Evolutionary conservation across 352 stramenopile genomes (phyloP), one percentile per base, ranked within the genome.

Genomic region (Phytophthora melonis): DNA sequence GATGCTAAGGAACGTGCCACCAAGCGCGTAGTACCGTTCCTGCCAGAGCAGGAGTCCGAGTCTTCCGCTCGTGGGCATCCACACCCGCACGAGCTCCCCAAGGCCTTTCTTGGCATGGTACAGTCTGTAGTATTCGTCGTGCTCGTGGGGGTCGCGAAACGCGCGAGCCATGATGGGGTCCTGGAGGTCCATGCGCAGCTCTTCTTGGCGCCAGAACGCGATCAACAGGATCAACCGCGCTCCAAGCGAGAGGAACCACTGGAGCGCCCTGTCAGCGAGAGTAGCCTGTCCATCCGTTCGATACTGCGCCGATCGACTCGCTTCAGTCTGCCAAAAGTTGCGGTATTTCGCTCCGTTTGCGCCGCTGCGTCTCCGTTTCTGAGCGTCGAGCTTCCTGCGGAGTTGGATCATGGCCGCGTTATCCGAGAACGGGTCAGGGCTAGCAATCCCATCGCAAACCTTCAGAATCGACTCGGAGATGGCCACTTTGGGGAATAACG

Each of bases 1-100:
- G 10, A 68, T 30, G 30, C 69, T 75, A 7, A 75, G 11, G 2
- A 82, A n/a, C 18, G 74, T 80, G 1, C 84, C 82, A 3, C 52
- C 66, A 8, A 88, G 3, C 9, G 76, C 76, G 39, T 88, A 91
- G 5, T 50, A 25, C 23, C 68, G 78, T 47, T 74, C 72, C 58
- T 91, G 82, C 84, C 82, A 91, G 5, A 90, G 56, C 8, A 52
- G 63, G 9, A 90, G 62, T 3, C 84, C 82, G 11, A 91, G 43
- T 43, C 77, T 86, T 52, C 84, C 84, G 54, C 81, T 90, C 36
- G 88, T 80, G 1, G 82, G 78, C 84, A 91, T 91, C 84, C 82
- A 91, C 1, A 90, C 78, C 25, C 80, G 80, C 10, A 83, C 61
- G 3, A 91, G 65, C 54, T 91, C 82, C 21, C 72, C 63, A 0